Conservation (phyloP, 2,329 filamentous ascomycete genomes). For the Coleophoma cylindrospora region DNA sequence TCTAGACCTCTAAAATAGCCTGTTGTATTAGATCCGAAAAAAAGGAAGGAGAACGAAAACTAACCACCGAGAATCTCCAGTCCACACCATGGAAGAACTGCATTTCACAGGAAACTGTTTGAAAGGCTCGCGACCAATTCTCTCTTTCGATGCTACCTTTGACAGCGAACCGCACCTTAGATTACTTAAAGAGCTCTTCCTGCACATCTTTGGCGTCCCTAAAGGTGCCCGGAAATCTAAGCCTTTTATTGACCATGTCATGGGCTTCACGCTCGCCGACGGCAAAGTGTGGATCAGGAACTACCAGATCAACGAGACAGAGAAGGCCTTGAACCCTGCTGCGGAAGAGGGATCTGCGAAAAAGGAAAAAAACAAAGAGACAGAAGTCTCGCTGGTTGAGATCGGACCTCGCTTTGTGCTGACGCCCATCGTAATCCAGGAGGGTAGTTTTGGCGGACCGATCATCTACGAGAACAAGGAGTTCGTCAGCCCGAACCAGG, state of each 20-base stretch:
- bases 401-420: constrained; percentile 91
- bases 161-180: constrained; percentile 74
- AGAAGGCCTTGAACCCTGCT: constrained; percentile 38
- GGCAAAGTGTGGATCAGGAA: constrained; percentile 95
- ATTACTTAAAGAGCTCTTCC: constrained; percentile 84
- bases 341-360: constrained; percentile 39
- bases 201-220: constrained; percentile 88
- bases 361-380: constrained; percentile 52
- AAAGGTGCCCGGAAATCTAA: constrained; percentile 85
- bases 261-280: constrained; percentile 85
- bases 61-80: constrained; percentile 28
- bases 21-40: no score
- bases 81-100: constrained; percentile 95
- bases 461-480: constrained; percentile 98
- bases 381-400: constrained; percentile 80
- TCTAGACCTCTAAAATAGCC: no score
- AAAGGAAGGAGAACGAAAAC: no score
- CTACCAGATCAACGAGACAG: constrained; percentile 87
- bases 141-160: constrained; percentile 88
- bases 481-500: constrained; percentile 94
- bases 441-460: constrained; percentile 90
- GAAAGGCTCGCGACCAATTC: constrained; percentile 84
- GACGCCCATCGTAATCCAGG: constrained; percentile 91
- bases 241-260: constrained; percentile 93
- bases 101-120: constrained; percentile 96